phyloP scores from a whole-genome alignment of 495 filamentous ascomycete species.

The Cudoniella acicularis region DNA sequence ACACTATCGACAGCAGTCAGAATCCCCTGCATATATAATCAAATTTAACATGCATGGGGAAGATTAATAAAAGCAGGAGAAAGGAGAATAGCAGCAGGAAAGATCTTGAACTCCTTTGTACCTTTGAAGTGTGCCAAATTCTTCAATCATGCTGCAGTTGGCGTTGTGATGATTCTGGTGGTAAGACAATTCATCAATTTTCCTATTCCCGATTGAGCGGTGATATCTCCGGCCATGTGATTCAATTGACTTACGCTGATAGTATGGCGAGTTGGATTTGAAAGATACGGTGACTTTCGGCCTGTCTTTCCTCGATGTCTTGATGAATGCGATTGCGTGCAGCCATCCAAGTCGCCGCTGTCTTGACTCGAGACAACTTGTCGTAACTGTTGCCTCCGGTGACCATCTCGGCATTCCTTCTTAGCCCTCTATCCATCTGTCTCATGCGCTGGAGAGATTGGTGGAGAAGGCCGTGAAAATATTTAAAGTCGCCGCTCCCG shows the following conservation, averaged over 20 bases:
- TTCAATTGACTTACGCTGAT: slow-evolving; percentile 4
- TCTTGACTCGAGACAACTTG: slow-evolving; percentile 5
- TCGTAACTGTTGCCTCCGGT: slow-evolving; percentile 4
- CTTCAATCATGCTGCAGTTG: not conserved
- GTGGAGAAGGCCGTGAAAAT: not conserved
- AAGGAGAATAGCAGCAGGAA: not conserved
- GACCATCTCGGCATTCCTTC: not conserved
- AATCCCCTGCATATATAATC: not conserved
- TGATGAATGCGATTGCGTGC: not conserved
- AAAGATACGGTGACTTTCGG: slow-evolving; percentile 2
- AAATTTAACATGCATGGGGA: not conserved
- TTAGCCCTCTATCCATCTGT: slow-evolving; percentile 1
- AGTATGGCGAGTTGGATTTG: slow-evolving; percentile 6
- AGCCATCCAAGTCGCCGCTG: slow-evolving; percentile 2
- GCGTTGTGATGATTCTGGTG: slow-evolving; percentile 4
- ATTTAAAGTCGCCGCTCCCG: slow-evolving; percentile 5
- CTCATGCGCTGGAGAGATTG: not conserved
- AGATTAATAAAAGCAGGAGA: not conserved
- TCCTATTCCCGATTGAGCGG: not conserved
- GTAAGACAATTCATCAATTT: slow-evolving; percentile 10
- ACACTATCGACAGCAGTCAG: not conserved
- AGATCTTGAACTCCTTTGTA: not conserved
- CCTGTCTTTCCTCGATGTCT: slow-evolving; percentile 2
- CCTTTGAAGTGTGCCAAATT: not conserved
- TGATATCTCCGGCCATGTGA: not conserved